These are phyloP conservation scores for Globisporangium sylvaticum DNA, from an alignment of 352 stramenopile species.

Conservation along the genomic window DNA sequence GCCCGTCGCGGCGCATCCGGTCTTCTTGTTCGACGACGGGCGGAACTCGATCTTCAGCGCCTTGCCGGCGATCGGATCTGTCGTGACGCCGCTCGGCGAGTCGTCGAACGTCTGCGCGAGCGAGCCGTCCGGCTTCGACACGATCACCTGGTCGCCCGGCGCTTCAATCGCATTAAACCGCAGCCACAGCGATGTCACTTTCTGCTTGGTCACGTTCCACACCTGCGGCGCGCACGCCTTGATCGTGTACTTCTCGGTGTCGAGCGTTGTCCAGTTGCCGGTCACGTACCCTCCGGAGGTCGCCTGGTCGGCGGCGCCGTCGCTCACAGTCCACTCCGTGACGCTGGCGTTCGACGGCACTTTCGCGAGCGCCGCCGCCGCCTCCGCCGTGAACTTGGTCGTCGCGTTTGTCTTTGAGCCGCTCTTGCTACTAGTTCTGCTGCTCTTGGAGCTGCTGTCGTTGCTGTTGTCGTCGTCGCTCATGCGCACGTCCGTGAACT, in stretches of 20 bases:
- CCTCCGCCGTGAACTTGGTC: slow-evolving; percentile 8
- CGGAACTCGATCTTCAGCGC: slow-evolving; percentile 40
- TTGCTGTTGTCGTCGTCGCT: neutral
- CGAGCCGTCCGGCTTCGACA: slow-evolving; percentile 31
- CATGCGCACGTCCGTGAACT: slow-evolving; percentile 12
- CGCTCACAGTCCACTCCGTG: slow-evolving; percentile 10
- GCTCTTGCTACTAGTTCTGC: neutral
- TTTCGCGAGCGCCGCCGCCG: slow-evolving; percentile 4
- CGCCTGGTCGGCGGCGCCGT: slow-evolving; percentile 10
- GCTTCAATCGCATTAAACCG: slow-evolving; percentile 30
- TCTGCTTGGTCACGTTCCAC: slow-evolving; percentile 49
- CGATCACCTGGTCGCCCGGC: slow-evolving; percentile 36
- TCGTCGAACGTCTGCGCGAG: slow-evolving; percentile 22
- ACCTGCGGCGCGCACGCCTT: slow-evolving; percentile 32
- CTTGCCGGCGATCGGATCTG: slow-evolving; percentile 26
- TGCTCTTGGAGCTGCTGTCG: neutral
- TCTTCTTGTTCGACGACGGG: slow-evolving; percentile 20
- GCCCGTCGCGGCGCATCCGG: slow-evolving; percentile 15
- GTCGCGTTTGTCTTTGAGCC: neutral
- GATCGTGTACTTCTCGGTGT: slow-evolving; percentile 34
- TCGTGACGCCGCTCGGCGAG: slow-evolving; percentile 25
- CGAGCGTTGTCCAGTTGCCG: slow-evolving; percentile 27
- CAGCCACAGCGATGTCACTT: slow-evolving; percentile 36
- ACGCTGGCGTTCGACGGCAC: neutral
- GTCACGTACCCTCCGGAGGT: slow-evolving; percentile 34